Evolutionary conservation across 2,329 filamentous ascomycete species (phyloP), one percentile per base, ranked within the genome.

Genomic region (Rhytidhysteron rufulum): DNA sequence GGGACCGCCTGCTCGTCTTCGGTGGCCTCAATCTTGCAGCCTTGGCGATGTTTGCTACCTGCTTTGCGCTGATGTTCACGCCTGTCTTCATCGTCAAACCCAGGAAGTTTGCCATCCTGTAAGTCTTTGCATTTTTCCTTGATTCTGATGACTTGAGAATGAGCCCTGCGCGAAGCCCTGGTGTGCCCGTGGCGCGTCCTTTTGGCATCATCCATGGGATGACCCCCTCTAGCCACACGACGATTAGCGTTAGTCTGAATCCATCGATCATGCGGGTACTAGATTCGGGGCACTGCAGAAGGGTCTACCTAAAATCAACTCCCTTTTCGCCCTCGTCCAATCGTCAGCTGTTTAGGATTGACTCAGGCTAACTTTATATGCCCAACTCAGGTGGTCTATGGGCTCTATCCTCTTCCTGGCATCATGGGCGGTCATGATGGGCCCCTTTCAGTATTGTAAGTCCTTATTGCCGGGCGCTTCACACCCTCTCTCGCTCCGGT

Each of bases 71-170:
- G 42, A 91, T 95, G 71, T 90, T 90, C 44, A 68, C 65, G 20
- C 58, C 58, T 40, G 77, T 90, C 45, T 77, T 96, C 52, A 78
- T 86, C 51, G 68, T 88, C 50, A 83, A 79, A 63, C 90, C 91
- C 53, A 82, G 86, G 69, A 98, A 97, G 75, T 96, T 98, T 74
- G 90, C 91, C 40, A 89, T 95, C 51, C 68, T 97, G 93, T 97
- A 82, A 86, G 91, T 91, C 47, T 51, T 52, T 37, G 35, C 46
- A 29, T 44, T n/a, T n/a, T n/a, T 41, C 42, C 44, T 44, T 49
- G 46, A 49, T 37, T 43, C 39, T 45, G n/a, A n/a, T 39, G 33
- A 19, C 30, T 40, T 47, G 49, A 42, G 37, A 46, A 27, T 31
- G 15, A 40, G 45, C 44, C 44, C 47, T 50, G 46, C 51, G 48